Base-by-base conservation (phyloP, 2,329 filamentous ascomycete genomes). In the Anisogramma anomala region DNA sequence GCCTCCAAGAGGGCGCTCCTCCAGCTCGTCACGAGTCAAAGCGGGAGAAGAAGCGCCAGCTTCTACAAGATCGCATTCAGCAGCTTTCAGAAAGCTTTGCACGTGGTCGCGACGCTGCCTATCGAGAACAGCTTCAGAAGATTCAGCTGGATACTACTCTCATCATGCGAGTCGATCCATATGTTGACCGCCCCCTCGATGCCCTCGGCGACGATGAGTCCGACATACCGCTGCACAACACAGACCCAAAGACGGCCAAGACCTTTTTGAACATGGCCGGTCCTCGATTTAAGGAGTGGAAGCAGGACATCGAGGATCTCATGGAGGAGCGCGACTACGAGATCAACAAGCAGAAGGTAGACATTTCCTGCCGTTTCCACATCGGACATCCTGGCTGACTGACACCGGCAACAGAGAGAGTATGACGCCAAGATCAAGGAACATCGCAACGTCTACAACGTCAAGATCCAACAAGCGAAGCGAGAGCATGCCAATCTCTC, bases 141-240 rank as follows among this genome's bases (percentile, higher is more conserved):
- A 77, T 95, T n/a, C 88, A 95, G 63, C 79, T 85, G 49, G 88
- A 94, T 60, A 87, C 88, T 63, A 84, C 76, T 44, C 72, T 94
- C 33, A 85, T 94, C 50, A 79, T 86, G 59, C 79, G 84, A 51
- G 84, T 91, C 39, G 82, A 94, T 54, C 82, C 84, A 1, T 93
- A 94, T 58, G 69, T 72, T 17, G 64, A 66, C 35, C 58, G 63
- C 15, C 64, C 65, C 2, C 58, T 66, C 3, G 67, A 71, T 48
- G 56, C 54, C 28, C 62, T 66, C 28, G 62, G 65, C 28, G 34
- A 44, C 11, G 44, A 44, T 30, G 41, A 41, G 15, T 32, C 37
- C 6, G 37, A 42, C 8, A 39, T 41, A 3, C 38, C 38, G 13
- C 61, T 64, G 37, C 64, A 69, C 53, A 62, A 58, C 49, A 58